Percentiles rank a stretch among this genome's conserved stretches.
These are phyloP conservation scores for Phytophthora megakarya DNA, from an alignment of 352 stramenopile species.

Conservation along the genomic window DNA sequence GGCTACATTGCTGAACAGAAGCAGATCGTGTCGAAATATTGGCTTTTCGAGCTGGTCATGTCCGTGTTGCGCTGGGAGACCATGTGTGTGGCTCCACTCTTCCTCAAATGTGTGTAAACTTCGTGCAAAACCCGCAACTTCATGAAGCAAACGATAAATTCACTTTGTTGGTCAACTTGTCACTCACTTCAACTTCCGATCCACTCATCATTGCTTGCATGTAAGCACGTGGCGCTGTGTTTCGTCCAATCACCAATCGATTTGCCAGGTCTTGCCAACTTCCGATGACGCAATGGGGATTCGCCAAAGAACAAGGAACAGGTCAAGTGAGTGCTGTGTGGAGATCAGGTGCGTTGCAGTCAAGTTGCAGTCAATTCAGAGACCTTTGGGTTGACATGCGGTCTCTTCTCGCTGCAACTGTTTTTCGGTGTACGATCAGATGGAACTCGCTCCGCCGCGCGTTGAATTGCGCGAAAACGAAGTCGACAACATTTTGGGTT, in stretches of 20 bases:
- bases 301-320: constrained; percentile 3
- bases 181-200: constrained; percentile 8
- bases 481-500: constrained; percentile 5
- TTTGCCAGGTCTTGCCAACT: not conserved
- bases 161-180: too few relatives aligned
- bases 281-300: constrained; percentile 19
- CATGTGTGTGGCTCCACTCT: constrained; percentile 50
- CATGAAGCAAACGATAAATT: constrained; percentile 1
- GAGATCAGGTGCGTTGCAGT: constrained; percentile 20
- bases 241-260: constrained; percentile 25
- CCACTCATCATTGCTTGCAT: constrained; percentile 14
- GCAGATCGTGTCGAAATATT: constrained; percentile 58
- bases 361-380: constrained; percentile 6
- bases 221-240: constrained; percentile 14
- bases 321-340: constrained; percentile 16
- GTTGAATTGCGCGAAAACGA: constrained; percentile 25
- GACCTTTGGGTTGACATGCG: constrained; percentile 3
- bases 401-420: constrained; percentile 21
- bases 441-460: constrained; percentile 20
- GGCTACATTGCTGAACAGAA: constrained; percentile 58
- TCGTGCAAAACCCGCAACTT: not conserved
- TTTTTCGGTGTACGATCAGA: constrained; percentile 24
- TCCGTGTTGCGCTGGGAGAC: constrained; percentile 68
- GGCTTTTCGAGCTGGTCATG: constrained; percentile 72
- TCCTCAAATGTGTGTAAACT: constrained; percentile 39